Base-by-base conservation (phyloP, 2,329 filamentous ascomycete genomes). In the Exophiala oligosperma region DNA sequence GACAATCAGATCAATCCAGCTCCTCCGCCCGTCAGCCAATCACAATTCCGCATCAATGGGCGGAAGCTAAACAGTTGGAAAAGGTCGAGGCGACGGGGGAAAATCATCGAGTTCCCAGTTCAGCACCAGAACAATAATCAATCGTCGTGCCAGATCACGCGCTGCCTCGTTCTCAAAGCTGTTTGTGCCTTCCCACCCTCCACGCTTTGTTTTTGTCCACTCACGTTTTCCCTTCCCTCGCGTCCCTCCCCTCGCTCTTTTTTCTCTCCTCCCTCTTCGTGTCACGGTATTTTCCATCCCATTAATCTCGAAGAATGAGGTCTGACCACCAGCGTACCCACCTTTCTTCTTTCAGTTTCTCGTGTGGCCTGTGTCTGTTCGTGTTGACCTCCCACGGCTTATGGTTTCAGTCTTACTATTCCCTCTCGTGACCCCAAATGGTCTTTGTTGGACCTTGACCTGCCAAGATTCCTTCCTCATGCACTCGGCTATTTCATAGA, bases 201-300 rank as follows among this genome's bases (percentile, higher is more conserved):
- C 23, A 17, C 48, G 11, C 35, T 50, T 23, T 7, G 5, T 35
- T n/a, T 38, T 46, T 28, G 21, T 29, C 26, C 21, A 38, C 35
- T 52, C 61, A 51, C 47, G 54, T 48, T 38, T 53, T 53, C 43
- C 11, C 54, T 55, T 56, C 62, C 58, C 59, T 58, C 60, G 58
- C 61, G 54, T 54, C 62, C 60, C 61, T 61, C 61, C 64, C 57
- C 62, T 63, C 40, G 52, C 46, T 55, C 63, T 52, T 7, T 24
- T 40, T 3, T 47, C 17, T 17, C 17, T 26, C 28, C 23, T 43
- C 32, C 11, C 24, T 17, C 21, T 12, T 26, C 24, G 7, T 9
- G 7, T 43, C 40, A 43, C 52, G 17, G 46, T 48, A 35, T 29
- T 49, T 28, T 49, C 53, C 9, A 23, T 40, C n/a, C 43, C 32